Evolutionary conservation across 192 early-diverging fungal species (phyloP), one percentile per base, ranked within the genome.

Genomic region (Allomyces macrogynus): DNA sequence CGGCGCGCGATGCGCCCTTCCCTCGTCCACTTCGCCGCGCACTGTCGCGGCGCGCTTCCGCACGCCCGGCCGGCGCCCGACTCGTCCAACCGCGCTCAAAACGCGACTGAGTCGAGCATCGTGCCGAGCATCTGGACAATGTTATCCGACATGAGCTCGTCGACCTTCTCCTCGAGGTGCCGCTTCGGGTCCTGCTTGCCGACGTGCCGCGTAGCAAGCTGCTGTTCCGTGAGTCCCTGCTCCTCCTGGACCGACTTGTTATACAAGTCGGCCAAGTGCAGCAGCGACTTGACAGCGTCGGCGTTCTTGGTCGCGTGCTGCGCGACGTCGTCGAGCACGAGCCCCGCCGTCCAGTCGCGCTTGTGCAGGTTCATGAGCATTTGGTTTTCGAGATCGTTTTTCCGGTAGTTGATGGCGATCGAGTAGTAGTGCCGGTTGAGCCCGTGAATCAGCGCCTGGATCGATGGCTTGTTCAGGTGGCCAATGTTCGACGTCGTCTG

Each of bases 401-500:
- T 99, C 67, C 97, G 81, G 77, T 99, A 99, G 72, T 97, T 93
- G 71, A 99, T 99, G 44, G 89, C 92, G 71, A 99, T 97, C 25
- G 93, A 96, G 73, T 99, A 99, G 74, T 99, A 99, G 71, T 99
- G 93, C 27, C 93, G 82, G 78, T 97, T 99, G 63, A 99, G 74
- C 10, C 97, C 97, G 69, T 99, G 94, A 62, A 99, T 91, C 63
- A 97, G 78, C 22, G 95, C 94, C 76, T 95, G 93, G 69, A 99
- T 94, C 67, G 84, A 92, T 22, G 93, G 92, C 75, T 96, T 96
- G 78, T 96, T 93, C 67, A 97, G 80, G 70, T 94, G 90, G 12
- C 97, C 97, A 76, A 99, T 90, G 77, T 97, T 97, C 16, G 92
- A 94, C n/a, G 97, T 99, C 0, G 91, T 94, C 76, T 99, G 94